Percentiles rank a stretch among this genome's conserved stretches.
Evolutionary conservation across 2,329 filamentous ascomycete genomes (phyloP).

Genomic region (Coniella vitis): DNA sequence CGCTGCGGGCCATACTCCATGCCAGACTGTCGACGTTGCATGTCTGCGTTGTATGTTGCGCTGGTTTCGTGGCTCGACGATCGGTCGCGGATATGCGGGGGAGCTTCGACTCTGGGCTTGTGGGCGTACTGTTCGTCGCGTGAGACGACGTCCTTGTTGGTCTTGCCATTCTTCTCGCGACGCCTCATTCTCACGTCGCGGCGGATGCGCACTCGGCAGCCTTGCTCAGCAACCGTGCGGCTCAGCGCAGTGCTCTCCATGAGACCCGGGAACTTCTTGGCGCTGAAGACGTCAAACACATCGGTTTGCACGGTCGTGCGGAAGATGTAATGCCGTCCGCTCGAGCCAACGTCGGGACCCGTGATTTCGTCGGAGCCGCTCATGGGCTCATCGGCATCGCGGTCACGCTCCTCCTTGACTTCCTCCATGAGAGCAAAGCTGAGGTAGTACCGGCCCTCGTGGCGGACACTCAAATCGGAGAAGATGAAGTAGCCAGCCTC

Average conservation of each 20-base stretch:
- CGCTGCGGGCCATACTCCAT: constrained; percentile 26
- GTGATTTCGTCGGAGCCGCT: constrained; percentile 26
- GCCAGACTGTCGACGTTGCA: constrained; percentile 26
- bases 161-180: constrained; percentile 42
- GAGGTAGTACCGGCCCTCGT: constrained; percentile 88
- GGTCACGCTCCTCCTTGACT: constrained; percentile 76
- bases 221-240: constrained; percentile 89
- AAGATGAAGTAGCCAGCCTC: constrained; percentile 93
- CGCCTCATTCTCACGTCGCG: constrained; percentile 54
- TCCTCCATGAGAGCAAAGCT: constrained; percentile 93
- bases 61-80: constrained; percentile 28
- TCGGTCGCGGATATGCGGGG: constrained; percentile 25
- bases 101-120: constrained; percentile 27
- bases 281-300: constrained; percentile 85
- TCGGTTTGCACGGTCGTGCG: constrained; percentile 53
- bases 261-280: constrained; percentile 96
- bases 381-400: constrained; percentile 46
- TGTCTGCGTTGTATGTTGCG: constrained; percentile 24
- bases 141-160: constrained; percentile 21
- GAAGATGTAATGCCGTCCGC: constrained; percentile 10
- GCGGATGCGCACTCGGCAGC: constrained; percentile 90
- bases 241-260: constrained; percentile 84
- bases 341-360: constrained; percentile 20
- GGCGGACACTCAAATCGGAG: constrained; percentile 88
- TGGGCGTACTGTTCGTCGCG: constrained; percentile 26